These are phyloP conservation scores for Chalciporus sp. DNA, from an alignment of 1,284 basidiomycete genomes.

Conservation along the genomic window DNA sequence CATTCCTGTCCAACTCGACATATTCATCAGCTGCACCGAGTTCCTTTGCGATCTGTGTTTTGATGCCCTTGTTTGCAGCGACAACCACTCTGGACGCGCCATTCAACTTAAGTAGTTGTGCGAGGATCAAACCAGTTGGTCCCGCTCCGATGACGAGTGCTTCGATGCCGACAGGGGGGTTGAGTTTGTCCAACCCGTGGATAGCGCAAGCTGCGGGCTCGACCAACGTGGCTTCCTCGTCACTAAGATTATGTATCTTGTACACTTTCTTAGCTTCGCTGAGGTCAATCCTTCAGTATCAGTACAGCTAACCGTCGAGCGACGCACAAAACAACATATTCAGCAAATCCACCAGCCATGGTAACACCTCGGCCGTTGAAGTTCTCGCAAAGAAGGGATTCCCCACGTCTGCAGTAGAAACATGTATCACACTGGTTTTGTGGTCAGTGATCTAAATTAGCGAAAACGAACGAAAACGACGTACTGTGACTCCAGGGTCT, in stretches of 20 bases:
- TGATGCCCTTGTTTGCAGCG: constrained; percentile 82
- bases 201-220: constrained; percentile 87
- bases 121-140: constrained; percentile 82
- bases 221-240: constrained; percentile 81
- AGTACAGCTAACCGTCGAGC: background rate
- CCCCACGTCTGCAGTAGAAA: constrained; percentile 80
- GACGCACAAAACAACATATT: constrained; percentile 76
- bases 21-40: constrained; percentile 80
- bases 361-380: constrained; percentile 76
- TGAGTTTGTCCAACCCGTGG: constrained; percentile 82
- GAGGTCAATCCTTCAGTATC: background rate
- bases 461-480: constrained; percentile 18
- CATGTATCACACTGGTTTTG: constrained; percentile 68
- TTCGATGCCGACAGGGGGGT: constrained; percentile 72
- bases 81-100: constrained; percentile 75
- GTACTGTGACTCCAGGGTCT: constrained; percentile 61
- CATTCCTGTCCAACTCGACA: constrained; percentile 72
- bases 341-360: constrained; percentile 78
- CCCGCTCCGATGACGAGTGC: constrained; percentile 77
- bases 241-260: constrained; percentile 79
- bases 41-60: constrained; percentile 76
- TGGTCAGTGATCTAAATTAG: background rate
- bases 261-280: constrained; percentile 72
- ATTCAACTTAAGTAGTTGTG: constrained; percentile 81
- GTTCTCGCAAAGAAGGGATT: constrained; percentile 74